Evolutionary conservation across 371 early-diverging fungal genomes (phyloP).

Genomic region (Funneliformis caledonium): DNA sequence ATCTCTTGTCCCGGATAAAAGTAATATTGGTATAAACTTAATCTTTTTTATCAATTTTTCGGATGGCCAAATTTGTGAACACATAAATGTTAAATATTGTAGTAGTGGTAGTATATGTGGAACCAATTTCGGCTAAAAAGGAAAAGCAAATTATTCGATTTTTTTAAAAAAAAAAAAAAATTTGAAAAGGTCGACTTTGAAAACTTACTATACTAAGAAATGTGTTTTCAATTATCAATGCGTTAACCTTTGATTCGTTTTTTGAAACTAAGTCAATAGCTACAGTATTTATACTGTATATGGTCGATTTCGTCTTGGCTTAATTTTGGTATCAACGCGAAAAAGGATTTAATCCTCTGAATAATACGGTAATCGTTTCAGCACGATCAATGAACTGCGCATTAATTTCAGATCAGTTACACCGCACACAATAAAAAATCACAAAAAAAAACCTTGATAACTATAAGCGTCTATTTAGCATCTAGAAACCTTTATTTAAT

Average conservation of each 20-base stretch:
- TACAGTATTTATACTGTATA: constrained; percentile 56
- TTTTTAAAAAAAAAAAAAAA: neutral
- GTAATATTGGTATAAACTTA: constrained; percentile 76
- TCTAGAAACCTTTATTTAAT: too few relatives aligned
- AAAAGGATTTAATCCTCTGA: too few relatives aligned
- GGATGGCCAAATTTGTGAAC: constrained; percentile 91
- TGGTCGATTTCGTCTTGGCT: too few relatives aligned
- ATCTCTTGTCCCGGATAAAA: constrained; percentile 85
- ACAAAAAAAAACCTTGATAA: too few relatives aligned
- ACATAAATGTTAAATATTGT: constrained; percentile 72
- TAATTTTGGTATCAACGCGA: too few relatives aligned
- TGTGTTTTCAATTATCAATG: constrained; percentile 93
- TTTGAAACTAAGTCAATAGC: constrained; percentile 85
- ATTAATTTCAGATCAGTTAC: too few relatives aligned
- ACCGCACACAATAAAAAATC: too few relatives aligned
- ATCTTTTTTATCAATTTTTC: constrained; percentile 74
- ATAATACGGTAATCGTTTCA: too few relatives aligned
- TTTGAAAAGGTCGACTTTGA: neutral
- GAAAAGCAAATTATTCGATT: neutral
- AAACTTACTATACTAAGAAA: constrained; percentile 81
- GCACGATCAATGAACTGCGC: too few relatives aligned
- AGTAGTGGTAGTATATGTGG: constrained; percentile 83
- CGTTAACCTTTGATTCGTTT: constrained; percentile 75
- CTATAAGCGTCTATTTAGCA: too few relatives aligned
- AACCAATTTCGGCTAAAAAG: constrained; percentile 76